Base-by-base conservation (phyloP, 2,329 filamentous ascomycete species). In the Waltergamsia citrina region DNA sequence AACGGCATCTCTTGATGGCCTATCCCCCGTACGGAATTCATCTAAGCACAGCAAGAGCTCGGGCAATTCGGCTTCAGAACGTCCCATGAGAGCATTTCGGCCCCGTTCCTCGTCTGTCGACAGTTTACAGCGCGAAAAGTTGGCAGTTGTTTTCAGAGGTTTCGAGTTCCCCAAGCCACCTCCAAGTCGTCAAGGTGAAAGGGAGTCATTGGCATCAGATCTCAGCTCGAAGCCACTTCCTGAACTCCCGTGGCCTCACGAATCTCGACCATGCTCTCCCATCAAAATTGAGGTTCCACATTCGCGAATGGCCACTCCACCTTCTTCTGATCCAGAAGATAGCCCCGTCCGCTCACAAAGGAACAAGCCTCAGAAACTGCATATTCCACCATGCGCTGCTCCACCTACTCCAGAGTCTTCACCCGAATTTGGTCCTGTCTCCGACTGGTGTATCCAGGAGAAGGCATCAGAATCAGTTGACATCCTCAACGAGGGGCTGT, bases 111-210 rank as follows among this genome's bases (percentile, higher is more conserved):
- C 55, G 11, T 54, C 52, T 8, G 40, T 49, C 12, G 40, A 30
- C 17, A 40, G 39, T 28, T 37, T 38, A 25, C 42, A 41, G 22
- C 38, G 41, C 21, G 42, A 48, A 21, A 40, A 38, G 1, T 38
- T 55, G 24, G 36, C 53, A 10, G 45, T 49, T 4, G 50, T 47
- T 9, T 50, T 62, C 15, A 44, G 49, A 23, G 57, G 56, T 16
- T 60, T 57, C 38, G 47, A 57, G 29, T 62, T 62, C 38, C 57
- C 59, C 21, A 52, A 47, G 16, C 52, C 54, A 8, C 53, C 54
- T 5, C 51, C 43, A 14, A 47, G 44, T 24, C 45, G 45, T 14
- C 15, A 22, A 21, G 26, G 26, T n/a, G 25, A 29, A 6, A 3
- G 9, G 11, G 11, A 15, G 10, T 24, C 22, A 38, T 39, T 17